Conservation (phyloP, 257 asterid genomes). For the Schizonepeta tenuifolia region DNA sequence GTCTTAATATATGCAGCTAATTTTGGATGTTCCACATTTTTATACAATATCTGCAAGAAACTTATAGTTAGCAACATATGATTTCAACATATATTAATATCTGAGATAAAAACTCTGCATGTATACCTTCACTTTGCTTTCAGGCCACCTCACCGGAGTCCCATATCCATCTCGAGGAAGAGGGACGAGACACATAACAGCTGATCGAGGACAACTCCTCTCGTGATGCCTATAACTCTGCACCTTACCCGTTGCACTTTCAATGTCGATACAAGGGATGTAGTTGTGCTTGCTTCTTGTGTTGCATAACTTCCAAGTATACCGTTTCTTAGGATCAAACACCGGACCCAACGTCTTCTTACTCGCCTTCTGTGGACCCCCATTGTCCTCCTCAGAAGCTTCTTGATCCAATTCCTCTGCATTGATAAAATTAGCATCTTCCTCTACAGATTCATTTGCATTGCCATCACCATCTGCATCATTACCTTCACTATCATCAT, state of each 20-base stretch:
- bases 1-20: slow-evolving; percentile 70
- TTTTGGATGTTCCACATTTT: slow-evolving; percentile 92
- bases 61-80: slow-evolving; percentile 25
- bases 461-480: slow-evolving; percentile 45
- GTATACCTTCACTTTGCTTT: slow-evolving; percentile 78
- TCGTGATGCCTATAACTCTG: slow-evolving; percentile 82
- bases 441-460: slow-evolving; percentile 42
- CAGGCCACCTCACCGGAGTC: slow-evolving; percentile 80
- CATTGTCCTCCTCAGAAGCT: slow-evolving; percentile 53
- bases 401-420: slow-evolving; percentile 53
- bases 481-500: slow-evolving; percentile 41
- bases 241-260: slow-evolving; percentile 51
- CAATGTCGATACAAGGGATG: slow-evolving; percentile 95
- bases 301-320: slow-evolving; percentile 78
- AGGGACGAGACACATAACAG: slow-evolving; percentile 85
- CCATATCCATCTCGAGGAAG: slow-evolving; percentile 80
- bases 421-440: slow-evolving; percentile 48
- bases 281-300: slow-evolving; percentile 88
- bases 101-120: slow-evolving; percentile 6
- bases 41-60: slow-evolving; percentile 66
- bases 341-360: slow-evolving; percentile 68
- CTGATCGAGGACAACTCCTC: slow-evolving; percentile 80
- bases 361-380: slow-evolving; percentile 23
- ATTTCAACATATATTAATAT: slow-evolving; percentile 23
- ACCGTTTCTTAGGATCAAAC: slow-evolving; percentile 67